Conservation (phyloP, 345 rosid species). For the Citrus glauca region DNA sequence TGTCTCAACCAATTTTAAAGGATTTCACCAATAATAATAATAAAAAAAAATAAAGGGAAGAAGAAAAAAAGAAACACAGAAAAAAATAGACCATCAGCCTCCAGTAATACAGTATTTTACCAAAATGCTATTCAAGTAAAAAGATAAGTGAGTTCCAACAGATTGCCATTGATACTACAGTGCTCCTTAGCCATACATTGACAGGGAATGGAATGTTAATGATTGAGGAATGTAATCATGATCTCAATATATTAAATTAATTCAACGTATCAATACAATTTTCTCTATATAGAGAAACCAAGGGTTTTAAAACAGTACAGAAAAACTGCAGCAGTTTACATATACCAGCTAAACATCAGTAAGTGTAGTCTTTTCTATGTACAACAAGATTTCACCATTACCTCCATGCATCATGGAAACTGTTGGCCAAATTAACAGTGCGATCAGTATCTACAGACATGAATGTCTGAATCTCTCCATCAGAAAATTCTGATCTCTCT, state of each 20-base stretch:
- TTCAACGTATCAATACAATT: background rate
- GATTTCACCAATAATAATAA: too few species aligned
- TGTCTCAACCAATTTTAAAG: too few species aligned
- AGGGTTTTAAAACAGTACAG: background rate
- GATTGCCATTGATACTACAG: background rate
- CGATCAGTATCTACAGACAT: conserved; percentile 97
- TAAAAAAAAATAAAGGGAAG: too few species aligned
- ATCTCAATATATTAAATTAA: background rate
- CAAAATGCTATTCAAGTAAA: background rate
- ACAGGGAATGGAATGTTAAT: background rate
- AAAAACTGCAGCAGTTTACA: background rate
- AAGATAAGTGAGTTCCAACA: background rate
- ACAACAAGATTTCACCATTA: conserved; percentile 27
- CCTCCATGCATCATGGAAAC: conserved; percentile 97
- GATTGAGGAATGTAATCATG: background rate
- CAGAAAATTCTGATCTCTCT: conserved; percentile 70
- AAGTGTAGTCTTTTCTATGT: background rate
- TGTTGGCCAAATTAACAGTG: conserved; percentile 77
- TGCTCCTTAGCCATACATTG: background rate
- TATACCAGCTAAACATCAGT: background rate
- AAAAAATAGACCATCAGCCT: too few species aligned
- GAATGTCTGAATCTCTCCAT: conserved; percentile 96
- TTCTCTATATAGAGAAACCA: background rate
- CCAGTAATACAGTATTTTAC: background rate
- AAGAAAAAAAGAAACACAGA: too few species aligned